Evolutionary conservation across 176 grass and related monocot species (phyloP).

Genomic region (Ananas comosus): DNA sequence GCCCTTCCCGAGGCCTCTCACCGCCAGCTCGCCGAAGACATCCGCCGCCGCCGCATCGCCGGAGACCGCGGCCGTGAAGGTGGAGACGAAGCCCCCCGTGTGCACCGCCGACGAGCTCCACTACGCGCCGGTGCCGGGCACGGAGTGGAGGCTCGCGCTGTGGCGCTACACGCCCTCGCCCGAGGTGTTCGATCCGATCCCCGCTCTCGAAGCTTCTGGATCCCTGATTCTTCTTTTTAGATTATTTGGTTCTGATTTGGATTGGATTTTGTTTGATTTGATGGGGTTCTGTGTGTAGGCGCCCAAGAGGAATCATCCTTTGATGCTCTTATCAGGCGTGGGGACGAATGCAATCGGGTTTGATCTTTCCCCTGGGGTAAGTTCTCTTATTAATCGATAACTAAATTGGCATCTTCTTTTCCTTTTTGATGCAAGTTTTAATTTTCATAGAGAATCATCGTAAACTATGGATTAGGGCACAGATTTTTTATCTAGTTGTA

Average conservation of each 20-base stretch:
- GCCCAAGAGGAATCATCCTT: conserved; percentile 86
- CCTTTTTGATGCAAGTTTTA: background rate
- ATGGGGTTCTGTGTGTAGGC: conserved; percentile 34
- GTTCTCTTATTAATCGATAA: background rate
- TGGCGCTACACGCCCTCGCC: conserved; percentile 77
- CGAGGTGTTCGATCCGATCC: conserved; percentile 33
- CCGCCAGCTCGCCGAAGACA: conserved; percentile 2
- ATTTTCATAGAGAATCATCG: too few species aligned
- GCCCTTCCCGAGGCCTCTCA: conserved; percentile 3
- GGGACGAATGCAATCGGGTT: conserved; percentile 87
- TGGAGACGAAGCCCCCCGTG: conserved; percentile 44
- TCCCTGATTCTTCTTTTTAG: background rate
- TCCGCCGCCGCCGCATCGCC: conserved; percentile 5
- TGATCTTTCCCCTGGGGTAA: conserved; percentile 94
- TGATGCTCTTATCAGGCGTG: conserved; percentile 93
- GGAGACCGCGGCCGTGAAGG: conserved; percentile 15
- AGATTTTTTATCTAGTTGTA: too few species aligned
- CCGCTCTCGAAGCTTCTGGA: background rate
- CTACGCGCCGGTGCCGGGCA: conserved; percentile 80
- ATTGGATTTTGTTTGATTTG: conserved; percentile 1
- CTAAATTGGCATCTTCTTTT: background rate
- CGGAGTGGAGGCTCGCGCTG: conserved; percentile 85
- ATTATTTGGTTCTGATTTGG: conserved; percentile 3
- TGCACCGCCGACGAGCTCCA: conserved; percentile 95
- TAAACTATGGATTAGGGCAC: too few species aligned